phyloP scores from a whole-genome alignment of 176 grass and related monocot species.

The Saccharum officinarum region DNA sequence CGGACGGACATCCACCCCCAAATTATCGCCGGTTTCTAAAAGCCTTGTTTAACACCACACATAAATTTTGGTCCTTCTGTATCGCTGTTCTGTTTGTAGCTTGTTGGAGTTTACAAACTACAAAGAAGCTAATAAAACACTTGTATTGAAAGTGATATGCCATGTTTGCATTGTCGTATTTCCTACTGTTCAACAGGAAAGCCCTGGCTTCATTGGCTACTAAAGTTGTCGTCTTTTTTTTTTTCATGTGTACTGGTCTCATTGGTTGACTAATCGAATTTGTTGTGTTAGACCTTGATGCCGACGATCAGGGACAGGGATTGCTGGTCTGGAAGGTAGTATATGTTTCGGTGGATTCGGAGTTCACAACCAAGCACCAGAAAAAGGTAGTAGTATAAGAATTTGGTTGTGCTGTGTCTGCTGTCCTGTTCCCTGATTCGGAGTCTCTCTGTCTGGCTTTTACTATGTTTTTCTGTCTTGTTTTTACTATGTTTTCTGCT shows the following conservation, averaged over 20 bases:
- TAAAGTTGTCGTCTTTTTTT: neutral
- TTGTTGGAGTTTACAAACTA: constrained; percentile 25
- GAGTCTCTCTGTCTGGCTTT: neutral
- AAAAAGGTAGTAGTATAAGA: neutral
- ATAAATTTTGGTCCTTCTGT: constrained; percentile 26
- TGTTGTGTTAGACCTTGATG: neutral
- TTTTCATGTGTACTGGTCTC: neutral
- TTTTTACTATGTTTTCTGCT: neutral
- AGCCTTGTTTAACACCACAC: constrained; percentile 13
- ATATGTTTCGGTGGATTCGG: constrained; percentile 34
- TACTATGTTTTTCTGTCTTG: neutral
- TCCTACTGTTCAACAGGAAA: neutral
- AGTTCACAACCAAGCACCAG: neutral
- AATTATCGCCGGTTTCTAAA: neutral
- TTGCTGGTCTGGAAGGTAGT: neutral
- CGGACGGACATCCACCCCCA: neutral
- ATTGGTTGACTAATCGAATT: neutral
- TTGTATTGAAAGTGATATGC: constrained; percentile 6
- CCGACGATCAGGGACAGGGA: neutral
- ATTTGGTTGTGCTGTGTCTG: too few species aligned
- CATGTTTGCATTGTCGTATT: neutral
- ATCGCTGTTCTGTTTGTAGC: neutral
- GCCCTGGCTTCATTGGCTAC: neutral
- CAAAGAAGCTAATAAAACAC: constrained; percentile 36
- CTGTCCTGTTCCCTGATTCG: neutral